Evolutionary conservation across 352 stramenopile genomes (phyloP).

Genomic region (Pelagophyceae sp.): DNA sequence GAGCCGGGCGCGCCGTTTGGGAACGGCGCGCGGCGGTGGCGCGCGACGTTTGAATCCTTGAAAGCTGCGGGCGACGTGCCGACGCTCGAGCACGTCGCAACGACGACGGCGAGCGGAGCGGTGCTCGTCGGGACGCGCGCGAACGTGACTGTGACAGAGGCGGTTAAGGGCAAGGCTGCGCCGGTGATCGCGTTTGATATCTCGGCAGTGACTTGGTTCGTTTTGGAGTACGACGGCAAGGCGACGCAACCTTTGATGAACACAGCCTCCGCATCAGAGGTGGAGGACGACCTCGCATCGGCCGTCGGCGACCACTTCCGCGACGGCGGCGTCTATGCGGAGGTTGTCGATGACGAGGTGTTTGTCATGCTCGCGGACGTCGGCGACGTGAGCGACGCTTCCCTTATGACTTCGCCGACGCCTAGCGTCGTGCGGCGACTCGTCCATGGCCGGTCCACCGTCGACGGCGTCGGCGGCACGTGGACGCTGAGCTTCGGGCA

Average conservation of each 20-base stretch:
- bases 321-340: background rate
- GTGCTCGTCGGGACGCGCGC: constrained; percentile 39
- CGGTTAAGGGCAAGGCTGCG: constrained; percentile 30
- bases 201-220: constrained; percentile 1
- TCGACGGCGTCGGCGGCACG: constrained; percentile 39
- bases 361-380: background rate
- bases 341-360: background rate
- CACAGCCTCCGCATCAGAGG: background rate
- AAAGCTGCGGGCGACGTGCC: constrained; percentile 47
- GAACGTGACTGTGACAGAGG: constrained; percentile 32
- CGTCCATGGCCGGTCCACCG: constrained; percentile 29
- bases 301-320: background rate
- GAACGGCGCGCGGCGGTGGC: constrained; percentile 42
- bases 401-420: background rate
- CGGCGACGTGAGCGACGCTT: background rate
- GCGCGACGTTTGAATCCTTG: constrained; percentile 52
- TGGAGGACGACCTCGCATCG: background rate
- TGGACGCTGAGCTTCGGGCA: constrained; percentile 58
- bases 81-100: constrained; percentile 31
- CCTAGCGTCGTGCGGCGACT: background rate
- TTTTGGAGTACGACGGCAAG: background rate
- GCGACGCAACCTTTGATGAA: background rate
- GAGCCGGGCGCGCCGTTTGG: constrained; percentile 2
- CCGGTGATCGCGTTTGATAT: constrained; percentile 30
- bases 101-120: constrained; percentile 35